phyloP scores from a whole-genome alignment of 768 basidiomycete species.

The Tylopilus plumbeoviolaceoides region DNA sequence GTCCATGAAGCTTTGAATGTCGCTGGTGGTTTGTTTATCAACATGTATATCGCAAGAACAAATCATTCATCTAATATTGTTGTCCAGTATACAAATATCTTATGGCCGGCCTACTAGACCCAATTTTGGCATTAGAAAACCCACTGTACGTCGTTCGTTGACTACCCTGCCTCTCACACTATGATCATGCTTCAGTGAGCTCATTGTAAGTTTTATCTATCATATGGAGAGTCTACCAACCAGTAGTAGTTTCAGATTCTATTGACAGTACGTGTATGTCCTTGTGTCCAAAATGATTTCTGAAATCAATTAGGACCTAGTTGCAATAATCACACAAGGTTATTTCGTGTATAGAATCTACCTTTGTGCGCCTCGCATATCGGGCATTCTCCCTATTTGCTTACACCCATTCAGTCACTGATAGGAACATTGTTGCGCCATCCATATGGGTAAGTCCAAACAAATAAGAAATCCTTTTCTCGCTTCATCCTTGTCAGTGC shows the following conservation, averaged over 20 bases:
- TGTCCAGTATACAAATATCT: not conserved
- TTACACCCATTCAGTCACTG: not conserved
- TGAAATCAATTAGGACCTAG: not conserved
- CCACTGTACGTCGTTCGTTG: not conserved
- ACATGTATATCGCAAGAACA: not conserved
- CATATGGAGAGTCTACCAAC: not conserved
- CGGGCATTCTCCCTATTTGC: not conserved
- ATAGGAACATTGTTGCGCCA: not conserved
- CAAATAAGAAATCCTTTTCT: not conserved
- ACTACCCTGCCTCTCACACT: not conserved
- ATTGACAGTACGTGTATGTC: not conserved
- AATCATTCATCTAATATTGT: not conserved
- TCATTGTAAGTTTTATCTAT: not conserved
- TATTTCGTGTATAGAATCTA: not conserved
- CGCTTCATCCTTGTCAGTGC: not conserved
- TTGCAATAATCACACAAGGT: not conserved
- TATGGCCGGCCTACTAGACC: slow-evolving; percentile 20
- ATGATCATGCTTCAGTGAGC: not conserved
- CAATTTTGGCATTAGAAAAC: not conserved
- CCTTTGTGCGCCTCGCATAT: not conserved
- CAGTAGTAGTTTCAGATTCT: not conserved
- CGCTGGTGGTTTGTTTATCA: slow-evolving; percentile 1
- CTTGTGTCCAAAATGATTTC: not conserved
- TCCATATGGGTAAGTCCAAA: not conserved
- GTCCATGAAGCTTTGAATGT: slow-evolving; percentile 5